These are phyloP conservation scores for Berberis thunbergii DNA, from an alignment of 164 flowering plant species.

Conservation along the genomic window DNA sequence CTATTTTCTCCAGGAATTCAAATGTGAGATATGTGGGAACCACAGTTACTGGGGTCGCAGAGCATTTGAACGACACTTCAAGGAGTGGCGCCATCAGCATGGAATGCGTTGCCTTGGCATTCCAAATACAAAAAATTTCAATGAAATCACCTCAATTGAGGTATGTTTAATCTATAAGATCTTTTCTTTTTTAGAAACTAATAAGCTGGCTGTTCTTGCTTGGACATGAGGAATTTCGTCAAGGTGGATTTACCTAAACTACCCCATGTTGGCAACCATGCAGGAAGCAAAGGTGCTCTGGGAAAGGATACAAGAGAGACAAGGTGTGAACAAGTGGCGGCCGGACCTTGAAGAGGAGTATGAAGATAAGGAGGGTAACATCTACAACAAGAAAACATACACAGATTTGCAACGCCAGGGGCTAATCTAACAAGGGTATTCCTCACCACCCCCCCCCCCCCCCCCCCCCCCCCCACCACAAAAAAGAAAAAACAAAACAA, in stretches of 20 bases:
- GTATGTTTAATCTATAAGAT: constrained; percentile 24
- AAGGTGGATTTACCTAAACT: neutral
- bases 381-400: constrained; percentile 93
- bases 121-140: constrained; percentile 97
- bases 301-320: constrained; percentile 82
- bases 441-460: too few relatives aligned
- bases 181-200: too few relatives aligned
- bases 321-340: constrained; percentile 91
- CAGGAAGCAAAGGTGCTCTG: constrained; percentile 96
- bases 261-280: neutral
- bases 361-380: constrained; percentile 95
- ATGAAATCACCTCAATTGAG: constrained; percentile 89
- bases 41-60: constrained; percentile 98
- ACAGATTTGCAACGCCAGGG: constrained; percentile 99
- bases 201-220: too few relatives aligned
- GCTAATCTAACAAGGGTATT: constrained; percentile 35
- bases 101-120: constrained; percentile 99
- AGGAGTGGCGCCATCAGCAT: constrained; percentile 98
- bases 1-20: constrained; percentile 55
- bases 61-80: constrained; percentile 97
- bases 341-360: constrained; percentile 98
- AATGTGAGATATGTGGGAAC: constrained; percentile 98
- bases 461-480: too few relatives aligned
- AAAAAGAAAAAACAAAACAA: too few relatives aligned
- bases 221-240: too few relatives aligned